phyloP scores from a whole-genome alignment of 768 basidiomycete genomes.

The Mycena capillaripes region DNA sequence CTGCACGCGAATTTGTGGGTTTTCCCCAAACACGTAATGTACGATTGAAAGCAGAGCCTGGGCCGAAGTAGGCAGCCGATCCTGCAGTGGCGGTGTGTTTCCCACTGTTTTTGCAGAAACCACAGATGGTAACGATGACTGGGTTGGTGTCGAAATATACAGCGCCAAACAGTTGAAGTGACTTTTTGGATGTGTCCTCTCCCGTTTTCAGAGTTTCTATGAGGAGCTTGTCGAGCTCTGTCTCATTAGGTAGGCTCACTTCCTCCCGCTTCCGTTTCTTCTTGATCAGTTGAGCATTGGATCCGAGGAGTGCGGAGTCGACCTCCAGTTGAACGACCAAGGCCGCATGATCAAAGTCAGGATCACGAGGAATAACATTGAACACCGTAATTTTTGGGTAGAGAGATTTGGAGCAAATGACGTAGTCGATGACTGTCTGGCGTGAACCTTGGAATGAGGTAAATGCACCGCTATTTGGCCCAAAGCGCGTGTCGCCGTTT shows the following conservation, averaged over 20 bases:
- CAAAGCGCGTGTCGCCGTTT: no score
- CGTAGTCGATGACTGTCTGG: no score
- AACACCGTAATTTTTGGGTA: no score
- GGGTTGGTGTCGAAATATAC: conserved; percentile 1
- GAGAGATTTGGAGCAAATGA: no score
- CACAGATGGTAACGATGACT: conserved; percentile 13
- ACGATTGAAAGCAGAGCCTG: neutral
- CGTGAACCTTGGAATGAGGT: no score
- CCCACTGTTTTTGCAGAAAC: neutral
- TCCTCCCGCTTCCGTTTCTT: neutral
- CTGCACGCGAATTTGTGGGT: neutral
- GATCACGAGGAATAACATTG: no score
- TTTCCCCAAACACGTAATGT: neutral
- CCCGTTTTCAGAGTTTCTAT: conserved; percentile 3
- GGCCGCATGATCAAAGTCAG: no score
- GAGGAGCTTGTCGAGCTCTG: conserved; percentile 18
- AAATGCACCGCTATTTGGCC: no score
- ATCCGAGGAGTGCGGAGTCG: no score
- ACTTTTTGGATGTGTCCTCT: neutral
- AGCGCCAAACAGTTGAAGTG: neutral
- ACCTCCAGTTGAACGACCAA: no score
- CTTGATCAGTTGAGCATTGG: no score
- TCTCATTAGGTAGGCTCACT: neutral
- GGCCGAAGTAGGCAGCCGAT: neutral
- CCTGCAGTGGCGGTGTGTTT: neutral